phyloP scores from a whole-genome alignment of 1,139 yeast species.

The Pichia sp. region DNA sequence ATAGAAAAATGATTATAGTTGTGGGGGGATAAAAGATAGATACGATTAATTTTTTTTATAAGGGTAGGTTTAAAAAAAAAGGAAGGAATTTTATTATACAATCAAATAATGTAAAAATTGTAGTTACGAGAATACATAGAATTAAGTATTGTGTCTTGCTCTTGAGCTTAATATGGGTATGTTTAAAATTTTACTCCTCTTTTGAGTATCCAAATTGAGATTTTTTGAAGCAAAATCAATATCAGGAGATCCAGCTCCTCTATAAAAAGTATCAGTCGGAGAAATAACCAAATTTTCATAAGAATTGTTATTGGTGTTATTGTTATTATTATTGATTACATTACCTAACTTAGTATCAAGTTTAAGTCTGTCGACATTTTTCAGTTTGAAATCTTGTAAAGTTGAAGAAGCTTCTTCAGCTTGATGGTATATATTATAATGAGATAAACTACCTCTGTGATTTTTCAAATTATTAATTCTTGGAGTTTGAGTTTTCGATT shows the following conservation, averaged over 20 bases:
- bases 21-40: too few species aligned
- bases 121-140: too few species aligned
- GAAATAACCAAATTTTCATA: constrained; percentile 18
- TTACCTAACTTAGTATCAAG: constrained; percentile 24
- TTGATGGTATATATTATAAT: constrained; percentile 10
- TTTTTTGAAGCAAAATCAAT: constrained; percentile 1
- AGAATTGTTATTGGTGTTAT: too few species aligned
- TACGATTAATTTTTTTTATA: too few species aligned
- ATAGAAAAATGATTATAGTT: too few species aligned
- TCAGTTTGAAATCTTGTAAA: constrained; percentile 23
- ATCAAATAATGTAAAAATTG: too few species aligned
- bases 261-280: constrained; percentile 3
- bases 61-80: too few species aligned
- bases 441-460: background rate
- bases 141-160: constrained; percentile 7
- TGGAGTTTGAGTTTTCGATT: constrained; percentile 10
- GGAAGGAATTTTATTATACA: too few species aligned
- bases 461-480: constrained; percentile 2
- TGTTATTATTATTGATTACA: constrained; percentile 18
- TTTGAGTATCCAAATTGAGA: constrained; percentile 6
- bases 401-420: constrained; percentile 25
- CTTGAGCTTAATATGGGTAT: constrained; percentile 27
- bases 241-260: constrained; percentile 1
- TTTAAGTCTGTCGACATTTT: constrained; percentile 24
- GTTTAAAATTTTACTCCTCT: constrained; percentile 23